These are phyloP conservation scores for Collybia sordida DNA, from an alignment of 768 basidiomycete genomes.

Conservation along the genomic window DNA sequence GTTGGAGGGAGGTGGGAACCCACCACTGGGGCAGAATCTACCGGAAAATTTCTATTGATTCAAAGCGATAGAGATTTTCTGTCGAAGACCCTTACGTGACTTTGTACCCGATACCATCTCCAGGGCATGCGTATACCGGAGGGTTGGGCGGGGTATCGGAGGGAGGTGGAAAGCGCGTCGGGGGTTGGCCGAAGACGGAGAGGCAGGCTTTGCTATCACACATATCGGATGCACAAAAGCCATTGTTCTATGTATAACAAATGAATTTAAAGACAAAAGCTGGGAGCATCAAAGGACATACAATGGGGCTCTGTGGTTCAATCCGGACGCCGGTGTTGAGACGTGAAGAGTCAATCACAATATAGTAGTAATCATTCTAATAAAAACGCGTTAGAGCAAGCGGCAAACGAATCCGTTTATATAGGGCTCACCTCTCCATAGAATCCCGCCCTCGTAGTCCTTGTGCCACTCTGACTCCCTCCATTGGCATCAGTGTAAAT, in stretches of 20 bases:
- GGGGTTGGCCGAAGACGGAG: conserved; percentile 21
- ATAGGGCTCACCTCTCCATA: conserved; percentile 7
- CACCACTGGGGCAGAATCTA: conserved; percentile 23
- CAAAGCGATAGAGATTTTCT: too few relatives aligned
- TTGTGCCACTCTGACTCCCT: conserved; percentile 19
- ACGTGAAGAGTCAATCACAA: conserved; percentile 1
- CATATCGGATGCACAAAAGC: conserved; percentile 18
- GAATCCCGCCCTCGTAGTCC: conserved; percentile 23
- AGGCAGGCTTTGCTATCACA: conserved; percentile 25
- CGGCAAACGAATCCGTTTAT: neutral
- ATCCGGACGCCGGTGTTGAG: conserved; percentile 3
- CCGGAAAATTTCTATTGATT: too few relatives aligned
- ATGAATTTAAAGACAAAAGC: neutral
- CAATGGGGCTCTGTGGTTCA: conserved; percentile 8
- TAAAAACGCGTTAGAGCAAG: neutral
- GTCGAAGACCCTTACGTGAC: conserved; percentile 14
- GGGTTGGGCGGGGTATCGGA: conserved; percentile 11
- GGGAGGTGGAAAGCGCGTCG: conserved; percentile 23
- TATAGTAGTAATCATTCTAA: conserved; percentile 5
- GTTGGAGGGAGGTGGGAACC: conserved; percentile 16
- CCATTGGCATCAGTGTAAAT: conserved; percentile 24
- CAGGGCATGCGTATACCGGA: conserved; percentile 22
- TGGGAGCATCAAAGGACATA: neutral
- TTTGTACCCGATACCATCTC: conserved; percentile 16
- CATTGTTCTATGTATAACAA: conserved; percentile 9